Percentiles rank a stretch among this genome's conserved stretches.
Evolutionary conservation across 805 yeast genomes (phyloP).

Genomic region (Candida tallmaniae): DNA sequence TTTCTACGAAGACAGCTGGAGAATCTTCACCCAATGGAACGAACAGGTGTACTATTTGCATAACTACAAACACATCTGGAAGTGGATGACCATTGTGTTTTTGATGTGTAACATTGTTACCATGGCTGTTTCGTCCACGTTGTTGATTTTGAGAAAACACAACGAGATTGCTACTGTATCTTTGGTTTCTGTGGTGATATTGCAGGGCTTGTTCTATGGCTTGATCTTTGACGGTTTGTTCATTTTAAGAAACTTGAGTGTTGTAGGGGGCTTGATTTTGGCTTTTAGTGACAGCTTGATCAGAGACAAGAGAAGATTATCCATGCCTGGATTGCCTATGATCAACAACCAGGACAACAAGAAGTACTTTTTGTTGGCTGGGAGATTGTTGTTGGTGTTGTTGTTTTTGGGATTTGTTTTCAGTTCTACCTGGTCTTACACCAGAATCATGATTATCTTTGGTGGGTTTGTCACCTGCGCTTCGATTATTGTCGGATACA

Average conservation of each 20-base stretch:
- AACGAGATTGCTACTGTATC: conserved; percentile 67
- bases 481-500: conserved; percentile 86
- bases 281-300: conserved; percentile 85
- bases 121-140: conserved; percentile 71
- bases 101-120: conserved; percentile 56
- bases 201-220: conserved; percentile 88
- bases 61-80: conserved; percentile 74
- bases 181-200: conserved; percentile 63
- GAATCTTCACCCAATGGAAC: conserved; percentile 84
- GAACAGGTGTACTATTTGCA: conserved; percentile 85
- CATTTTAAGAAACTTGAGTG: conserved; percentile 81
- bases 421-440: conserved; percentile 66
- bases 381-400: conserved; percentile 79
- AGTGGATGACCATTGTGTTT: conserved; percentile 70
- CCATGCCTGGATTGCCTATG: conserved; percentile 75
- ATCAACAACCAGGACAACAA: conserved; percentile 67
- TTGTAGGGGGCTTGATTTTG: conserved; percentile 86
- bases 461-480: conserved; percentile 67
- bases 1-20: conserved; percentile 80
- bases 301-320: conserved; percentile 60
- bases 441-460: conserved; percentile 59
- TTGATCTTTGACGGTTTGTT: conserved; percentile 75
- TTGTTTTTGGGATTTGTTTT: conserved; percentile 82
- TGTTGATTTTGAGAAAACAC: conserved; percentile 64
- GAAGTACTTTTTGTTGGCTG: conserved; percentile 80